Evolutionary conservation across 306 rosid genomes (phyloP), one percentile per base, ranked within the genome.

Genomic region (Calophaca sinica): DNA sequence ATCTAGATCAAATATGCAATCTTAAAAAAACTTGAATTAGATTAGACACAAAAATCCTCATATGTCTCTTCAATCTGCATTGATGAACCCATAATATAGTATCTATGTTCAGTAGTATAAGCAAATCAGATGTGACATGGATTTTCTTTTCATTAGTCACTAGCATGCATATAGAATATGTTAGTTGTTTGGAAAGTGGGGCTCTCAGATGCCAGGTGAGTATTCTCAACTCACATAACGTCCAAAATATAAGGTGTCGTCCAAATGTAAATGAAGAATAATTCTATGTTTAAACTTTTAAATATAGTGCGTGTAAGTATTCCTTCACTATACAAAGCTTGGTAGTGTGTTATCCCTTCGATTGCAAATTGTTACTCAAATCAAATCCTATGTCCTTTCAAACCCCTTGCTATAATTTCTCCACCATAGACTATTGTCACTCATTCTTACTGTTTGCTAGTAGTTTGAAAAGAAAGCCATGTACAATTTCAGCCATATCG

Each of bases 241-340:
- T 60, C 38, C 63, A 26, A 45, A 31, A 9, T 59, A 35, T 33
- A 68, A 60, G 53, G 46, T 36, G 5, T 7, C 28, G 5, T 60
- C 66, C 29, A 61, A 35, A 35, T 26, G 41, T 29, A 28, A 70
- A 50, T 53, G 45, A 39, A 29, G 38, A 13, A 60, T 9, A 14
- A 59, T 58, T 75, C 26, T 36, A 2, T 39, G 66, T 64, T 33
- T 33, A 20, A 20, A 33, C 36, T 4, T 4, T 57, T 48, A 65
- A 39, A 70, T 62, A 29, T 69, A 68, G 36, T n/a, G 65, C 66
- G 54, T 77, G 79, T 36, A 38, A 81, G 68, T 38, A 35, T 54
- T 62, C 54, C 12, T 62, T 45, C 68, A 26, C 55, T 26, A 53
- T 33, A 9, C 13, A 57, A 20, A 11, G 41, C 49, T 63, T 44